Conservation (phyloP, 169 alveolate species). For the Plasmodium fragile region DNA sequence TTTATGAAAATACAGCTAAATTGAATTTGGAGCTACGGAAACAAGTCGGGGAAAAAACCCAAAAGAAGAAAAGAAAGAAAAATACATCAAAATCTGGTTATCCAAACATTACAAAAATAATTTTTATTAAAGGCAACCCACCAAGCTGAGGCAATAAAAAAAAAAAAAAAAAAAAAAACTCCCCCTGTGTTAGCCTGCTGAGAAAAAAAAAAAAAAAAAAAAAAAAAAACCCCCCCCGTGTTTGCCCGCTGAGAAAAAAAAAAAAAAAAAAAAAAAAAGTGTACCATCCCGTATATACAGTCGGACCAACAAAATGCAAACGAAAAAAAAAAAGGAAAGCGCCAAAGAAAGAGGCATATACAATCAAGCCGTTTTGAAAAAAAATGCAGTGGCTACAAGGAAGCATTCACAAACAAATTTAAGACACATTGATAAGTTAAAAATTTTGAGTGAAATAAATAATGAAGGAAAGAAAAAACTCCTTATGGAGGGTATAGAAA, state of each 20-base stretch:
- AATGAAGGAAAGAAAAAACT: not conserved
- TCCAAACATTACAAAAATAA: not conserved
- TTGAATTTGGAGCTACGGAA: not conserved
- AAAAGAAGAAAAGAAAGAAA: not conserved
- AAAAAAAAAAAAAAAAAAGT: not conserved
- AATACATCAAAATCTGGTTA: not conserved
- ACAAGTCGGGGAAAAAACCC: not conserved
- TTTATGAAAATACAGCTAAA: not conserved
- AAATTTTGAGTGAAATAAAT: not conserved
- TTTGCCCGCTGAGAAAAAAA: not conserved
- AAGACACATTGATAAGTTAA: conserved; percentile 24
- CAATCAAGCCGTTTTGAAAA: not conserved
- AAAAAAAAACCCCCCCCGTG: not conserved
- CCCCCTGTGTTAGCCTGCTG: not conserved
- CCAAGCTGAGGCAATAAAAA: not conserved
- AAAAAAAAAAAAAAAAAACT: too few relatives aligned
- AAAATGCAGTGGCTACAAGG: not conserved
- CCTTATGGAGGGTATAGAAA: not conserved
- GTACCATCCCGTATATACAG: not conserved
- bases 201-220: not conserved
- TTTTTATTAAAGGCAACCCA: not conserved
- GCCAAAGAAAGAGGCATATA: not conserved
- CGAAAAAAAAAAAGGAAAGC: not conserved
- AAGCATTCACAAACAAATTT: conserved; percentile 2
- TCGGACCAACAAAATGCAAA: conserved; percentile 1